Percentiles rank a stretch among this genome's conserved stretches.
Evolutionary conservation across 1,284 basidiomycete genomes (phyloP).

Genomic region (Microbotryum silenes-acaulis): DNA sequence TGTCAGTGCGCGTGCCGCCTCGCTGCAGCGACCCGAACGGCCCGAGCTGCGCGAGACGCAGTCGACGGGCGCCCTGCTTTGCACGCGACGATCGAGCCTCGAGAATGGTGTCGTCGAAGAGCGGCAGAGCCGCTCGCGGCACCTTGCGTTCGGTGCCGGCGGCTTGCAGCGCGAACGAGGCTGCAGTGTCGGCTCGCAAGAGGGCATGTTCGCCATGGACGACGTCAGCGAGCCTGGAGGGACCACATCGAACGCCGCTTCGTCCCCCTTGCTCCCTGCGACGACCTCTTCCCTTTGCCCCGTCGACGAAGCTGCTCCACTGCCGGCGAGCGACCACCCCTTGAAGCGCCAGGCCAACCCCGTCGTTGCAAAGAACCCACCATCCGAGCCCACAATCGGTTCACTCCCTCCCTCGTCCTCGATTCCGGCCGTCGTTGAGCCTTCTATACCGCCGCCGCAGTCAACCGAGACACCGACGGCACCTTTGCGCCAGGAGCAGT

Average conservation of each 20-base stretch:
- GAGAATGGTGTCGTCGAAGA: background rate
- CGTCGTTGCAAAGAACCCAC: background rate
- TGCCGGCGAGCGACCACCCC: background rate
- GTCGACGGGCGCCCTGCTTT: background rate
- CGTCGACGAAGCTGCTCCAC: slow-evolving; percentile 1
- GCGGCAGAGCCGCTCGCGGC: slow-evolving; percentile 1
- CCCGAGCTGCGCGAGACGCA: background rate
- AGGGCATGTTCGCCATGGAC: slow-evolving; percentile 46
- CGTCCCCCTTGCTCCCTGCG: slow-evolving; percentile 40
- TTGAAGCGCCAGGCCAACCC: background rate
- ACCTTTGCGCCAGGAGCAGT: slow-evolving; percentile 79
- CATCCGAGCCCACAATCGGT: background rate
- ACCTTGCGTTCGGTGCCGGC: background rate
- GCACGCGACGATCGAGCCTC: background rate
- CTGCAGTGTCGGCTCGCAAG: slow-evolving; percentile 33
- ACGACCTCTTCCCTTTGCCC: slow-evolving; percentile 17
- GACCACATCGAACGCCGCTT: slow-evolving; percentile 32
- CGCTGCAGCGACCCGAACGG: background rate
- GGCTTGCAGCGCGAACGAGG: slow-evolving; percentile 25
- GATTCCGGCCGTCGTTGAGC: background rate
- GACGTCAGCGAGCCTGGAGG: slow-evolving; percentile 37
- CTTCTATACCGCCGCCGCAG: background rate
- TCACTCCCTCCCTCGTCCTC: background rate
- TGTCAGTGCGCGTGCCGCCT: background rate
- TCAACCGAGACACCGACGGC: slow-evolving; percentile 12